These are phyloP conservation scores for Austroboletus olivaceoglutinosus DNA, from an alignment of 1,284 basidiomycete species.

Conservation along the genomic window DNA sequence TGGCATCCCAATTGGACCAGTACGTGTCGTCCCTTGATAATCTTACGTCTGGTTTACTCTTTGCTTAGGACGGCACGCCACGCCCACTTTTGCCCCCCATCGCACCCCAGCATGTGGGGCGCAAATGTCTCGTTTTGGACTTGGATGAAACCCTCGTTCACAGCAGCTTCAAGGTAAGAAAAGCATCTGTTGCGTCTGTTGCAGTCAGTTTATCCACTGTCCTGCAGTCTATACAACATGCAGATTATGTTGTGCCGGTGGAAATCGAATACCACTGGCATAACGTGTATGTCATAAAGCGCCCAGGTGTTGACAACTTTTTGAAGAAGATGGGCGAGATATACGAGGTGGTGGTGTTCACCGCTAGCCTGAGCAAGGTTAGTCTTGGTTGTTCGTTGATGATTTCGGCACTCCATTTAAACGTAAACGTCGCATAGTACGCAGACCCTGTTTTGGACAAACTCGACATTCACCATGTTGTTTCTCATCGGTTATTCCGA, in stretches of 20 bases:
- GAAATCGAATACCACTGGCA: conserved; percentile 98
- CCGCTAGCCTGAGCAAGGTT: conserved; percentile 95
- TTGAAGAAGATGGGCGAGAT: conserved; percentile 97
- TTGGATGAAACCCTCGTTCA: conserved; percentile 96
- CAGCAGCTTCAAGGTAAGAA: conserved; percentile 82
- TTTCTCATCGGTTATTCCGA: conserved; percentile 94
- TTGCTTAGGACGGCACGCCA: conserved; percentile 73
- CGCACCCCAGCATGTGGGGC: conserved; percentile 67
- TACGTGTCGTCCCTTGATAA: conserved; percentile 37
- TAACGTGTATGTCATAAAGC: conserved; percentile 99
- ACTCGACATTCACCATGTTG: conserved; percentile 88
- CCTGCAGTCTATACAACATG: conserved; percentile 84
- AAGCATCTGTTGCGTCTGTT: background rate
- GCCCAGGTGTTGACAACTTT: conserved; percentile 97
- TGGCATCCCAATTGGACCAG: conserved; percentile 78
- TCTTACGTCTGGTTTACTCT: conserved; percentile 4
- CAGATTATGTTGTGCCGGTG: conserved; percentile 98
- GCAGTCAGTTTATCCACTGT: conserved; percentile 11
- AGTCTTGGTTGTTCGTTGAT: conserved; percentile 1
- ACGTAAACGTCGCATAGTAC: conserved; percentile 56
- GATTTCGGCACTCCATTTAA: background rate
- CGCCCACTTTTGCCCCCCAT: conserved; percentile 82
- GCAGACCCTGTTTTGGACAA: conserved; percentile 98
- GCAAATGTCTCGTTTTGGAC: conserved; percentile 94
- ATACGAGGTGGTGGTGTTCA: conserved; percentile 98